Conservation (phyloP, 805 yeast species). For the Kodamaea laetipori region DNA sequence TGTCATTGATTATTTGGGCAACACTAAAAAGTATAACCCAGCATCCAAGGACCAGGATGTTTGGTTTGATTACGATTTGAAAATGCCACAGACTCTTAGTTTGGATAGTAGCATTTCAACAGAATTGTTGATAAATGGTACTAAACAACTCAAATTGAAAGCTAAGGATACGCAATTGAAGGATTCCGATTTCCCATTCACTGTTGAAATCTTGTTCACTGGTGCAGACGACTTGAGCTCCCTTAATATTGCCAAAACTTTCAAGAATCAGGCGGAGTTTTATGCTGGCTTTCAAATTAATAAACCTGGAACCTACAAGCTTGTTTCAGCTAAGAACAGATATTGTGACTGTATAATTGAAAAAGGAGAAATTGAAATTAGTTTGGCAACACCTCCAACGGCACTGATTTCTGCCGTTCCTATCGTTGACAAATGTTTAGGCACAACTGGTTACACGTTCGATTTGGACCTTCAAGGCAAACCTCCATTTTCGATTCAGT, state of each 20-base stretch:
- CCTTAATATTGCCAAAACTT: constrained; percentile 22
- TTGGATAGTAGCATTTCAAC: constrained; percentile 24
- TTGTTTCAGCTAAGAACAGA: constrained; percentile 56
- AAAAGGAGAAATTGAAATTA: constrained; percentile 42
- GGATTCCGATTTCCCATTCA: constrained; percentile 50
- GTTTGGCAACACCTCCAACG: constrained; percentile 42
- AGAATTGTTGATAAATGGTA: constrained; percentile 29
- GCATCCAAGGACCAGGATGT: constrained; percentile 39
- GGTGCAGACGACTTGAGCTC: constrained; percentile 6
- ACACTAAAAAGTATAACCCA: constrained; percentile 36
- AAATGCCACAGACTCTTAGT: constrained; percentile 26
- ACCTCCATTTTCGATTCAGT: constrained; percentile 75
- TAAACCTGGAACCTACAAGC: constrained; percentile 66
- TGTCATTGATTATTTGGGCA: constrained; percentile 38
- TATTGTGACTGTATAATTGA: constrained; percentile 61
- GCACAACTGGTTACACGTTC: constrained; percentile 78
- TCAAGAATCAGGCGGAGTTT: constrained; percentile 29
- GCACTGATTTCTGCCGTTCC: constrained; percentile 53
- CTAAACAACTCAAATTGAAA: constrained; percentile 12
- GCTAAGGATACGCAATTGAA: constrained; percentile 12
- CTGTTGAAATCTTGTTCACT: constrained; percentile 24
- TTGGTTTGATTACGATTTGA: constrained; percentile 30
- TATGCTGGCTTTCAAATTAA: constrained; percentile 38
- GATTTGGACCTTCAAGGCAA: constrained; percentile 70
- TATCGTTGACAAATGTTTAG: constrained; percentile 85